Evolutionary conservation across 2,329 filamentous ascomycete genomes (phyloP).

Genomic region (Ceratocystis huliohia): DNA sequence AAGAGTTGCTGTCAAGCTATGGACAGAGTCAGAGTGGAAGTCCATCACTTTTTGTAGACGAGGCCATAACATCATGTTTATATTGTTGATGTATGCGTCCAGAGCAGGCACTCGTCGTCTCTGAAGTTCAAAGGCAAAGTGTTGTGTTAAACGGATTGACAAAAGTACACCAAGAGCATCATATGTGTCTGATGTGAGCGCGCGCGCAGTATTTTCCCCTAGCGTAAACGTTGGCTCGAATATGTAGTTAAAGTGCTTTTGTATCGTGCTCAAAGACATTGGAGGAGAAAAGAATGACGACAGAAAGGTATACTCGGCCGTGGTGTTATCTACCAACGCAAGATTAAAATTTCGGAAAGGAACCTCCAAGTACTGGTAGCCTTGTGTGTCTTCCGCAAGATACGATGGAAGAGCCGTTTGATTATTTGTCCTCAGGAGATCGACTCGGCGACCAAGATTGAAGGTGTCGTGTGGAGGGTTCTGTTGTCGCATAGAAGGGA

Average conservation of each 20-base stretch:
- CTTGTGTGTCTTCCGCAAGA: conserved; percentile 78
- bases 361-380: conserved; percentile 74
- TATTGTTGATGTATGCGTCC: conserved; percentile 86
- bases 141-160: conserved; percentile 88
- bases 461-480: conserved; percentile 71
- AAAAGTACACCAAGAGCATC: conserved; percentile 79
- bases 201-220: conserved; percentile 63
- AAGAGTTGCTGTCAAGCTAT: conserved; percentile 43
- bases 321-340: conserved; percentile 84
- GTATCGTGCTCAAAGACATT: conserved; percentile 62
- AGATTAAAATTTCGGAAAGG: conserved; percentile 93
- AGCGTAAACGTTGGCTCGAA: conserved; percentile 84
- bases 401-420: conserved; percentile 73
- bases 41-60: conserved; percentile 91
- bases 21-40: conserved; percentile 77
- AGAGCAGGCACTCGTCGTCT: conserved; percentile 77
- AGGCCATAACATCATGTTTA: conserved; percentile 93
- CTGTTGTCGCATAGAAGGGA: conserved; percentile 28
- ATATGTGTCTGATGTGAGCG: conserved; percentile 60
- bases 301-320: conserved; percentile 88
- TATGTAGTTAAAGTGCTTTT: conserved; percentile 72
- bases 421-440: conserved; percentile 62
- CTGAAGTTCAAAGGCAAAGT: conserved; percentile 87
- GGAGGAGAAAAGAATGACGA: conserved; percentile 77
- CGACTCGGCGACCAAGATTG: conserved; percentile 72